Base-by-base conservation (phyloP, 768 basidiomycete species). In the Rossbeevera mucosa region DNA sequence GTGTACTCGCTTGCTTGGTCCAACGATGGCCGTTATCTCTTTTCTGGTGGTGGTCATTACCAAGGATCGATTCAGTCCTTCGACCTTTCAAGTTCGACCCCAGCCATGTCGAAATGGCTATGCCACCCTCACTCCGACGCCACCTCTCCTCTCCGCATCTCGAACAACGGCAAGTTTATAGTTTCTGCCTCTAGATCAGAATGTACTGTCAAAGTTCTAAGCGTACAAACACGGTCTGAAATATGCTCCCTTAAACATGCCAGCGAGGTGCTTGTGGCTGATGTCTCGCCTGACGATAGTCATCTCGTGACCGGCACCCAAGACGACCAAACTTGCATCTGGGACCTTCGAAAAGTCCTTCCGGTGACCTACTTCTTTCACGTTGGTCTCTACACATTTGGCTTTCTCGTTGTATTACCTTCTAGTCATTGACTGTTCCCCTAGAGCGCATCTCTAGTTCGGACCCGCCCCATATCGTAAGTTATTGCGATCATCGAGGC, bases 161-260 rank as follows among this genome's bases (percentile, higher is more conserved):
- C 61, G 22, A 58, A 47, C 36, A 62, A 55, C 4, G 61, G 55
- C 38, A 64, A 52, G 30, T 64, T 63, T 38, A 44, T 64, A 8
- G 11, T 58, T 21, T 60, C 62, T 33, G 62, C 55, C 18, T 63
- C 62, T 7, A 26, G 18, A 12, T 63, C 51, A 21, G 58, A 55
- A 36, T 26, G 30, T 42, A 44, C 2, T 6, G n/a, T 55, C 54
- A 64, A 52, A 41, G 47, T 63, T 24, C 64, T 59, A 62, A 56
- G 64, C 40, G 29, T 30, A 7, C 50, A 46, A 5, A 48, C 50
- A 3, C 48, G 6, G 6, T 44, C 48, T 9, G 33, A 54, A 30
- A 47, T 63, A 16, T 21, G 18, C 14, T 47, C 30, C 26, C 59
- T 63, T 9, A 3, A 14, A 40, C 55, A 63, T 41, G 3, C 29